Evolutionary conservation across 768 basidiomycete species (phyloP), one percentile per base, ranked within the genome.

Genomic region (Dioszegia crocea): DNA sequence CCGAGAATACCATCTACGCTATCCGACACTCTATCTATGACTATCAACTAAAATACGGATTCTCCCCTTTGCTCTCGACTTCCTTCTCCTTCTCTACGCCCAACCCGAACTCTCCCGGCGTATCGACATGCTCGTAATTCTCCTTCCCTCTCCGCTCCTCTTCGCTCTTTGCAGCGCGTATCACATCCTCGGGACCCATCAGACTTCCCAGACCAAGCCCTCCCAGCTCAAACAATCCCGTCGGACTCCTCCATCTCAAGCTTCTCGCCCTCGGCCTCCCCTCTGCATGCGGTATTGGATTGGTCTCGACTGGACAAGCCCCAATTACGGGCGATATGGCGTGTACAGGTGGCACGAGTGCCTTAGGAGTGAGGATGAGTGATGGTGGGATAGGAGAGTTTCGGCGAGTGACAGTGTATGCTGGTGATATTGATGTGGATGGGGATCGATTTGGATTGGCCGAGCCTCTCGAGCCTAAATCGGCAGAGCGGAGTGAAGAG

Each of bases 21-120:
- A n/a, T n/a, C n/a, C n/a, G n/a, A n/a, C n/a, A n/a, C n/a, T n/a
- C n/a, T n/a, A n/a, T n/a, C n/a, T n/a, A n/a, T n/a, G n/a, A n/a
- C n/a, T n/a, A 23, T 39, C 44, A 45, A 45, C 19, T 41, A 17
- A 68, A 68, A 57, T 68, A 68, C 24, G 67, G 67, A 56, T 65
- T 68, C 23, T 61, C 33, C 10, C 61, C 59, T 10, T 47, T 29
- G n/a, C 27, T 36, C 21, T 12, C 38, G 16, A 41, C 60, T 43
- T 61, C 57, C n/a, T 26, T 50, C 40, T 65, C 67, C n/a, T 51
- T 51, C 4, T 36, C 31, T 1, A 27, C 61, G 3, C 58, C 53
- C 30, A 65, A 41, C n/a, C 64, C 67, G 33, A 68, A 65, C 16
- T 62, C 63, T 4, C 67, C 67, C 8, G 67, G 67, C 29, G 66